phyloP scores from a whole-genome alignment of 108 stramenopile species.

The Skeletonema costatum region DNA sequence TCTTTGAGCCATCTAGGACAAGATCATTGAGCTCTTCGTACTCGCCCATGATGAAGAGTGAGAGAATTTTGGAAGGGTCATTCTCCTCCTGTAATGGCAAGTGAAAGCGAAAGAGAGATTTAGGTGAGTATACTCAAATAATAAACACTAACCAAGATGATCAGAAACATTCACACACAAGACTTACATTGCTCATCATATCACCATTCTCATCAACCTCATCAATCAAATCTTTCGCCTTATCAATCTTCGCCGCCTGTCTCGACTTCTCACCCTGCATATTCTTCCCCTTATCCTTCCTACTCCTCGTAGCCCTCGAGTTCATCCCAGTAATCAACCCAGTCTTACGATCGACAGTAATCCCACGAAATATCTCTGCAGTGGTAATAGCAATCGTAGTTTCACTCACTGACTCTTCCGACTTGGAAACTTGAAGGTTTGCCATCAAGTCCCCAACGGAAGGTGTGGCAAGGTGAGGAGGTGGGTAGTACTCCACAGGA shows the following conservation, averaged over 20 bases:
- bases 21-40: conserved; percentile 89
- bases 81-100: conserved; percentile 59
- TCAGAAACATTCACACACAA: background rate
- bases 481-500: conserved; percentile 38
- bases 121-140: background rate
- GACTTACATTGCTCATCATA: conserved; percentile 44
- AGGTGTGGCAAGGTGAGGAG: conserved; percentile 11
- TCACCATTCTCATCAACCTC: conserved; percentile 65
- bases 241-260: conserved; percentile 89
- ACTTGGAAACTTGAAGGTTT: conserved; percentile 28
- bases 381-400: conserved; percentile 76
- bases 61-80: conserved; percentile 74
- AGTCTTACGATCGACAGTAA: conserved; percentile 67
- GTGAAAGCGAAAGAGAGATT: background rate
- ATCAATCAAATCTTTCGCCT: conserved; percentile 87
- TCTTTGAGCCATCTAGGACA: conserved; percentile 90
- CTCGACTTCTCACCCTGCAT: conserved; percentile 80
- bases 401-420: conserved; percentile 19
- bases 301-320: conserved; percentile 73
- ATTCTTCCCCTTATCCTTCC: conserved; percentile 53
- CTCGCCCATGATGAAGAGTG: conserved; percentile 78
- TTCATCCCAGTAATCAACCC: conserved; percentile 79
- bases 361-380: conserved; percentile 83
- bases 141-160: background rate
- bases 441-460: conserved; percentile 19